Evolutionary conservation across 2,329 filamentous ascomycete genomes (phyloP), one percentile per base, ranked within the genome.

Genomic region (Mariannaea elegans): DNA sequence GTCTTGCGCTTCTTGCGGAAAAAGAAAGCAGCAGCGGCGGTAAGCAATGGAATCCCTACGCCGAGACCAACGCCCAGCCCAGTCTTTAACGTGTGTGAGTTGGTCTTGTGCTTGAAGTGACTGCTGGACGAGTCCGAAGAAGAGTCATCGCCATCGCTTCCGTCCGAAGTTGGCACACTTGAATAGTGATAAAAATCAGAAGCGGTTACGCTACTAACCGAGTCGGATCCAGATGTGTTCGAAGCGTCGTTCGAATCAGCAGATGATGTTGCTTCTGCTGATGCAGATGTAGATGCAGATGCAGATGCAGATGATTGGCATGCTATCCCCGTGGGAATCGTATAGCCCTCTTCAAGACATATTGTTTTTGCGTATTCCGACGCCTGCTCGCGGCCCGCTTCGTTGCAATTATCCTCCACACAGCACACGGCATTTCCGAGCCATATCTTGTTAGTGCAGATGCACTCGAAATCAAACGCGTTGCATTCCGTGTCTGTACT

Each of bases 381-480:
- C 3, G 52, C 47, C n/a, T 41, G 18, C 10, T 36, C 14, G 39
- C 46, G 39, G 41, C 51, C 58, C n/a, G 10, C 19, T 31, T 56
- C 47, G 46, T 45, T 46, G 27, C 58, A 61, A 23, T 56, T 14
- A 2, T 61, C 31, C 24, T 56, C 29, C 9, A 61, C 46, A 6
- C 58, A 61, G 58, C 58, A 61, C 8, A 52, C 39, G 14, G 32
- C 51, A 7, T 6, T 10, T 24, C 47, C 19, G 9, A 56, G 52
- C n/a, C 21, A 12, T 1, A 29, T 13, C 19, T 47, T 52, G 52
- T 44, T 52, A 3, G 45, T 52, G 46, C 58, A 61, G 9, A 47
- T 16, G 27, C 58, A 61, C 18, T 41, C 32, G 46, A 46, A 27
- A 24, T 61, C 58, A 39, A 51, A 47, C n/a, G 47, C 12, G 52